phyloP scores from a whole-genome alignment of 2,329 filamentous ascomycete species.

The Aspergillus neotritici region DNA sequence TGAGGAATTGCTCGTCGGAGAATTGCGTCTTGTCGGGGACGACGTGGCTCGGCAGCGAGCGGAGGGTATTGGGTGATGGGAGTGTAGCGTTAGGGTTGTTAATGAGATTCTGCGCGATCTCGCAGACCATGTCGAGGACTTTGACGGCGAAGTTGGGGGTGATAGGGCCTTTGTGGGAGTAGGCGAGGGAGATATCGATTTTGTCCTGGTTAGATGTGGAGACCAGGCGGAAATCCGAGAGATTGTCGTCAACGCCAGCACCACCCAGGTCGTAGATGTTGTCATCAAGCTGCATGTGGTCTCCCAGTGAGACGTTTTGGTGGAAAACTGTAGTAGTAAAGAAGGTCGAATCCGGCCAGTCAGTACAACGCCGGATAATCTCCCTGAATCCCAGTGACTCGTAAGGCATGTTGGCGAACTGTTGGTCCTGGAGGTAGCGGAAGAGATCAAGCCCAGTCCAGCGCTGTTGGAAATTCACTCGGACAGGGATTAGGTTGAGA shows the following conservation, averaged over 20 bases:
- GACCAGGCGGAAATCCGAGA: conserved; percentile 37
- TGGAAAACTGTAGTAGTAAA: conserved; percentile 40
- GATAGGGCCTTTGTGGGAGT: conserved; percentile 34
- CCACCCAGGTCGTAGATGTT: conserved; percentile 36
- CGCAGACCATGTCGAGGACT: conserved; percentile 38
- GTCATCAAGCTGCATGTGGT: conserved; percentile 33
- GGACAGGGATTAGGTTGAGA: conserved; percentile 62
- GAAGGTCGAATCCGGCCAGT: conserved; percentile 38
- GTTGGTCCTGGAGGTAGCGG: conserved; percentile 51
- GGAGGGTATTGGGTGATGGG: conserved; percentile 29
- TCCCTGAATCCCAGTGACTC: conserved; percentile 53
- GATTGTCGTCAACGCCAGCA: conserved; percentile 36
- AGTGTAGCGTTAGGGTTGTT: conserved; percentile 30
- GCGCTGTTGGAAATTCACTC: conserved; percentile 49
- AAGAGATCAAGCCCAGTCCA: conserved; percentile 53
- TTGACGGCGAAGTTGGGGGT: conserved; percentile 29
- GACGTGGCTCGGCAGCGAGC: conserved; percentile 28
- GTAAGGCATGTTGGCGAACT: conserved; percentile 51
- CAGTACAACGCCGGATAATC: conserved; percentile 43
- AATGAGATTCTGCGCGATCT: conserved; percentile 33
- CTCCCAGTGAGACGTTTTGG: conserved; percentile 34
- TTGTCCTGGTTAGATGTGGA: conserved; percentile 31
- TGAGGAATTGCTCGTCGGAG: conserved; percentile 29
- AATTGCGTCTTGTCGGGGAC: conserved; percentile 23
- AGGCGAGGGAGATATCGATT: conserved; percentile 34